Conservation (phyloP, 371 early-diverging fungal genomes). For the Mucor irregularis region DNA sequence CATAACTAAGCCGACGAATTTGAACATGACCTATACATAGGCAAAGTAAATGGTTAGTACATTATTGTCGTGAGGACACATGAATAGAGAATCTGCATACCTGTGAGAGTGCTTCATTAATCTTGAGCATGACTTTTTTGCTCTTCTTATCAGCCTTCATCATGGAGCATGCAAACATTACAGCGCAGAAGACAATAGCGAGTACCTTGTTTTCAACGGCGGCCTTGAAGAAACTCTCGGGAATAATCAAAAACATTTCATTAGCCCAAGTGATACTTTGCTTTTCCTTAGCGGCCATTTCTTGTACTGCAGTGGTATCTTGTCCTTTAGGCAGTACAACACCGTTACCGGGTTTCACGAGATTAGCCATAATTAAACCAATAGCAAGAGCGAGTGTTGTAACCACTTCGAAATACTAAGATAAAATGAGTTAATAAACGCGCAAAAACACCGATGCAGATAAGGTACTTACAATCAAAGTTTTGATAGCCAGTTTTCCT, state of each 20-base stretch:
- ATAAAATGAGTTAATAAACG: background rate
- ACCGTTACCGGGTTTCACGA: slow-evolving; percentile 64
- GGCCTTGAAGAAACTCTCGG: slow-evolving; percentile 56
- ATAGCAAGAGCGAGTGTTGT: slow-evolving; percentile 71
- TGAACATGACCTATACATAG: slow-evolving; percentile 61
- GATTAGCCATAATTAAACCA: slow-evolving; percentile 70
- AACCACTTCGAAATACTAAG: slow-evolving; percentile 65
- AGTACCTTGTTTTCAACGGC: slow-evolving; percentile 58
- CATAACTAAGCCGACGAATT: slow-evolving; percentile 69
- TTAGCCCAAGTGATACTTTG: slow-evolving; percentile 56
- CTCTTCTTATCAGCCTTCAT: slow-evolving; percentile 56
- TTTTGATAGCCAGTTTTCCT: slow-evolving; percentile 69
- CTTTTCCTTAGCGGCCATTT: slow-evolving; percentile 23
- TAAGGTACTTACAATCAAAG: slow-evolving; percentile 46
- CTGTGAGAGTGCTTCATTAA: slow-evolving; percentile 58
- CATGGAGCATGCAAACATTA: slow-evolving; percentile 71
- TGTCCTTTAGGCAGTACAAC: slow-evolving; percentile 22
- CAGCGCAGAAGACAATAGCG: slow-evolving; percentile 68
- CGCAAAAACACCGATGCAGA: background rate
- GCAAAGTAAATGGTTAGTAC: background rate
- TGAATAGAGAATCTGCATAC: slow-evolving; percentile 7
- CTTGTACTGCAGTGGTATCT: slow-evolving; percentile 19
- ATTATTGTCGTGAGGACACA: background rate
- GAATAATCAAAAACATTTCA: slow-evolving; percentile 60
- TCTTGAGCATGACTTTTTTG: slow-evolving; percentile 57